phyloP scores from a whole-genome alignment of 495 filamentous ascomycete species.

The Thozetella sp. region DNA sequence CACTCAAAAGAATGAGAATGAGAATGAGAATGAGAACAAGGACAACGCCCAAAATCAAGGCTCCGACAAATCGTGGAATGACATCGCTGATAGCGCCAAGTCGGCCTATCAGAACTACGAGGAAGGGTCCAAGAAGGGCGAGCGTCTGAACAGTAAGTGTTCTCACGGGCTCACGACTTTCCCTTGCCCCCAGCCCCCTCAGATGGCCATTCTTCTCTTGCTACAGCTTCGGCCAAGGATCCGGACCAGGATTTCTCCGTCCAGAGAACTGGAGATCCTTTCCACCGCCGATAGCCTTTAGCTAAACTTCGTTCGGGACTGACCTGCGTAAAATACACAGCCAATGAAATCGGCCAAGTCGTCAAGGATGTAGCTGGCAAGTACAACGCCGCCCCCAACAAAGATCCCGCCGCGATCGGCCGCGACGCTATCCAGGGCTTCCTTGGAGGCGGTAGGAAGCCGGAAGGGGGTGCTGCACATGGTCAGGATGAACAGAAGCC shows the following conservation, averaged over 20 bases:
- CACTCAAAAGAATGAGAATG: constrained; percentile 4
- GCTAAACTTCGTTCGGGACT: too few relatives aligned
- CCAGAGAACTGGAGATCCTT: too few relatives aligned
- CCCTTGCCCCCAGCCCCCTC: too few relatives aligned
- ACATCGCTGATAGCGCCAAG: constrained; percentile 13
- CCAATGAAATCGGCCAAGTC: background rate
- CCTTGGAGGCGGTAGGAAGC: background rate
- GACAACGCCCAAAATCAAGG: background rate
- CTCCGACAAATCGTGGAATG: constrained; percentile 8
- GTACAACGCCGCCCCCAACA: background rate
- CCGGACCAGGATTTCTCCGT: too few relatives aligned
- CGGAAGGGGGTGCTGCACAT: background rate
- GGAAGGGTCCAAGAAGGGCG: constrained; percentile 1
- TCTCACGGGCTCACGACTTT: too few relatives aligned
- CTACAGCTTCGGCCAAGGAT: too few relatives aligned
- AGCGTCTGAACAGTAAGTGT: background rate
- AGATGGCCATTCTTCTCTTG: too few relatives aligned
- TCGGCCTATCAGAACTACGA: constrained; percentile 10
- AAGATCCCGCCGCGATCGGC: background rate
- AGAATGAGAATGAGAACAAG: constrained; percentile 4
- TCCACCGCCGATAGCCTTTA: too few relatives aligned
- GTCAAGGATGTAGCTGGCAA: background rate
- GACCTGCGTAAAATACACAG: background rate
- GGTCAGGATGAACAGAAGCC: background rate
- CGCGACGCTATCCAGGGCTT: background rate